Percentiles rank a stretch among this genome's conserved stretches.
These are phyloP conservation scores for Arabis hirsuta DNA, from an alignment of 345 rosid genomes.

Conservation along the genomic window DNA sequence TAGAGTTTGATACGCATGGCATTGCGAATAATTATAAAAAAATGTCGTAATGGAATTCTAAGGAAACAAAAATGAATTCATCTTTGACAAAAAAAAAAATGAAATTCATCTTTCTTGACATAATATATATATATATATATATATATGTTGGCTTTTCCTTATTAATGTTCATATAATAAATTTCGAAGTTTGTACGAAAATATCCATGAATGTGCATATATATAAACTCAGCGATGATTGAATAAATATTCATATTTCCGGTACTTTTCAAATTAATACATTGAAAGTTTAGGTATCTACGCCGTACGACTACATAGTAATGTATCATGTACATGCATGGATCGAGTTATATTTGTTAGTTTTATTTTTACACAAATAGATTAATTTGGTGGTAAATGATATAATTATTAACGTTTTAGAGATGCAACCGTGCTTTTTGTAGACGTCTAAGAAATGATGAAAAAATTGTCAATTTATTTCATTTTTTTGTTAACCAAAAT, in stretches of 20 bases:
- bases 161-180: background rate
- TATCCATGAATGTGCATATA: background rate
- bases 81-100: too few relatives aligned
- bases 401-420: background rate
- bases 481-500: too few relatives aligned
- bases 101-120: background rate
- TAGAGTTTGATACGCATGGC: background rate
- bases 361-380: background rate
- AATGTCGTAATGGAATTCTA: background rate
- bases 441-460: background rate
- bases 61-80: too few relatives aligned
- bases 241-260: constrained; percentile 2
- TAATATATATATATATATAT: background rate
- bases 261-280: constrained; percentile 26
- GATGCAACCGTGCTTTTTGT: background rate
- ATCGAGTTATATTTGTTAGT: background rate
- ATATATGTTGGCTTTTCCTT: background rate
- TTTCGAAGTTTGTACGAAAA: background rate
- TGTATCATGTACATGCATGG: background rate
- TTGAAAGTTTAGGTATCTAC: constrained; percentile 13
- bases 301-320: constrained; percentile 22
- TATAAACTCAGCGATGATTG: background rate
- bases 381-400: background rate
- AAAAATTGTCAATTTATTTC: too few relatives aligned
- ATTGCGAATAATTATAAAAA: background rate